A percentile compares a stretch with the other conserved stretches of the same genome.
These are phyloP conservation scores for Eudorina sp. DNA, from an alignment of 139 green algal species.

Conservation along the genomic window DNA sequence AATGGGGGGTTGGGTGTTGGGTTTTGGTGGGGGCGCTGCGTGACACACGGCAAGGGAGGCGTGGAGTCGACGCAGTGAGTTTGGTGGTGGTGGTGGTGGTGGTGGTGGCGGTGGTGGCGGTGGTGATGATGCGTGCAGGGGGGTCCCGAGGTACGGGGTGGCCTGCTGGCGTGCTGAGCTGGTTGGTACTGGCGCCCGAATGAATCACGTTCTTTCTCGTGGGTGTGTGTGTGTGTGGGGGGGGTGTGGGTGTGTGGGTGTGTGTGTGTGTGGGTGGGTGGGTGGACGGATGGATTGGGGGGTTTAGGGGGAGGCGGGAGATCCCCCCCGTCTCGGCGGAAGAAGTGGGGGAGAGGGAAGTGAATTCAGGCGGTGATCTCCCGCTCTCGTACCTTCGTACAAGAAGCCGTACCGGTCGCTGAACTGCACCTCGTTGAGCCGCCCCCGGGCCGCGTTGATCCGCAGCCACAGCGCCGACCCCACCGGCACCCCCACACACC, in stretches of 20 bases:
- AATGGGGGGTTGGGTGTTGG: too few relatives aligned
- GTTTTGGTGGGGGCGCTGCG: too few relatives aligned
- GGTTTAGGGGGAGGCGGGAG: background rate
- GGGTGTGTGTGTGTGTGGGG: background rate
- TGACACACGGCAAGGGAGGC: background rate
- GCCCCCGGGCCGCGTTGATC: background rate
- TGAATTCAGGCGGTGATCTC: background rate
- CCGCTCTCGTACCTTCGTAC: slow-evolving; percentile 29
- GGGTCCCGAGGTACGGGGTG: background rate
- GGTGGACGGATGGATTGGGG: background rate
- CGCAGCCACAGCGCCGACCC: background rate
- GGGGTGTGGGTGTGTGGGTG: background rate
- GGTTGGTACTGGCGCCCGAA: too few relatives aligned
- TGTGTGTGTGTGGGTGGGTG: background rate
- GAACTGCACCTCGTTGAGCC: slow-evolving; percentile 14
- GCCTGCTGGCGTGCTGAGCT: too few relatives aligned
- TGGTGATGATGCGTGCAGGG: too few relatives aligned
- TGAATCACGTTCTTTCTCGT: background rate
- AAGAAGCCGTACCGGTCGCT: slow-evolving; percentile 42
- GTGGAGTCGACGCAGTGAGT: background rate
- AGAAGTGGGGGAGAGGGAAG: background rate
- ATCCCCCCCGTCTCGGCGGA: too few relatives aligned
- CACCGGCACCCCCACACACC: slow-evolving; percentile 14
- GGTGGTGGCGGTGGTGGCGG: too few relatives aligned
- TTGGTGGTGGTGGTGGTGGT: too few relatives aligned